Evolutionary conservation across 2,329 filamentous ascomycete genomes (phyloP).

Genomic region (Samsoniella hepiali): DNA sequence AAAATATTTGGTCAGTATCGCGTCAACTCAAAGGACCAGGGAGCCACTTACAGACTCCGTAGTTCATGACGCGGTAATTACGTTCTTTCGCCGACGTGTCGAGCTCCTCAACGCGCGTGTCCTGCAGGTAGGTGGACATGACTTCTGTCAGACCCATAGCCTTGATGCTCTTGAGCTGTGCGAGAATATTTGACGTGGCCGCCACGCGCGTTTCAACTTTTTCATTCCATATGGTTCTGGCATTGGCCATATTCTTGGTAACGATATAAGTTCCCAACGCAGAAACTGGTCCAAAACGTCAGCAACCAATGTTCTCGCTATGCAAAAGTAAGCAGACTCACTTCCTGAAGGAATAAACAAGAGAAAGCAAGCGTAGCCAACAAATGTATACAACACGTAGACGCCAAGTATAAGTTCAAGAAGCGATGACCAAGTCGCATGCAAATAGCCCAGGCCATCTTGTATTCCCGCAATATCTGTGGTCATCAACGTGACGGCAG

Average conservation of each 20-base stretch:
- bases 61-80: background rate
- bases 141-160: background rate
- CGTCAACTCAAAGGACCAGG: too few species aligned
- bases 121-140: background rate
- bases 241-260: background rate
- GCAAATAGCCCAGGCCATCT: background rate
- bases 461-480: background rate
- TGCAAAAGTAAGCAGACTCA: background rate
- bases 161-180: slow-evolving; percentile 1
- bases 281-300: background rate
- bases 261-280: background rate
- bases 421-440: background rate
- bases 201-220: background rate
- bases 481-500: slow-evolving; percentile 2
- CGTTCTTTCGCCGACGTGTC: background rate
- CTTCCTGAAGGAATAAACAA: background rate
- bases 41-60: background rate
- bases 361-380: slow-evolving; percentile 1
- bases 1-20: too few species aligned
- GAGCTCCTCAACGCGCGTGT: background rate
- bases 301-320: background rate
- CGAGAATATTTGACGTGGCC: background rate
- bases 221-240: background rate
- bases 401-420: background rate
- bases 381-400: background rate